Evolutionary conservation across 192 early-diverging fungal genomes (phyloP).

Genomic region (Linnemannia exigua): DNA sequence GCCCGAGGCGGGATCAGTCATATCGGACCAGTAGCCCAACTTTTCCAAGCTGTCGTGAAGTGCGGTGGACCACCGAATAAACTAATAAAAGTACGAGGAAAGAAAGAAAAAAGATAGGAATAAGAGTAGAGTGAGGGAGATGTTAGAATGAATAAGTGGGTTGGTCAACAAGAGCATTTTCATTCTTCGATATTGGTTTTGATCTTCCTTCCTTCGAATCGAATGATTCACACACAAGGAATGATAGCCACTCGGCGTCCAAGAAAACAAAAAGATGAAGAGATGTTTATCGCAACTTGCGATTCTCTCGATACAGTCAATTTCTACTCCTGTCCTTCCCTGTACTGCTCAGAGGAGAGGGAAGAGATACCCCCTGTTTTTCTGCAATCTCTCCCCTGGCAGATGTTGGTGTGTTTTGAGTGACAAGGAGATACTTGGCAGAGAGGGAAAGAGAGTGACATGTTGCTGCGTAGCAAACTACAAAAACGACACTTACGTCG

Average conservation of each 20-base stretch:
- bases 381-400: no score
- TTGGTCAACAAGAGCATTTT: background rate
- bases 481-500: conserved; percentile 63
- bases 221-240: conserved; percentile 2
- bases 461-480: background rate
- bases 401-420: no score
- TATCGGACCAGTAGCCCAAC: conserved; percentile 87
- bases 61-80: conserved; percentile 77
- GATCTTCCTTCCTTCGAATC: background rate
- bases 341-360: no score
- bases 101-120: background rate
- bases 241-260: background rate
- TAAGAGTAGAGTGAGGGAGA: background rate
- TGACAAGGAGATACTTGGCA: conserved; percentile 3
- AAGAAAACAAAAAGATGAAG: background rate
- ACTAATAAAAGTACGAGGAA: conserved; percentile 53
- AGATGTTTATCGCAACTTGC: conserved; percentile 2
- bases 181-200: background rate
- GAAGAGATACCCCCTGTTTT: no score
- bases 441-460: conserved; percentile 6
- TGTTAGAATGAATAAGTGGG: background rate
- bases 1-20: conserved; percentile 94
- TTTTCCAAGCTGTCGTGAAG: conserved; percentile 67
- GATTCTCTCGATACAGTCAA: background rate
- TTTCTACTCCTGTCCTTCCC: no score